These are phyloP conservation scores for Selenicereus undatus DNA, from an alignment of 148 eudicot genomes.

Conservation along the genomic window DNA sequence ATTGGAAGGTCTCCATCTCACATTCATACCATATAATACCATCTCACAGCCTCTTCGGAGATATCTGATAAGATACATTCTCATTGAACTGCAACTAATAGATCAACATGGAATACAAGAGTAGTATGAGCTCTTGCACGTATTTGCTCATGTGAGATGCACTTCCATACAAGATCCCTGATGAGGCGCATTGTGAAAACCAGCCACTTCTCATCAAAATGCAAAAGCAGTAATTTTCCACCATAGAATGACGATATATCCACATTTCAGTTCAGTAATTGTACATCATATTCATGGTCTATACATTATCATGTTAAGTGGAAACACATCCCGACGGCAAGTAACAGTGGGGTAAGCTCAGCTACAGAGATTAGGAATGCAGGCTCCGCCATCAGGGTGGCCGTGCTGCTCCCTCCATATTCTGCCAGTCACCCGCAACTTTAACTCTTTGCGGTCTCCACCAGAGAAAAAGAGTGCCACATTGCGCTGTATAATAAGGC, in stretches of 20 bases:
- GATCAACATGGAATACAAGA: too few relatives aligned
- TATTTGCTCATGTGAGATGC: too few relatives aligned
- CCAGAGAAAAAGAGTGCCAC: conserved; percentile 73
- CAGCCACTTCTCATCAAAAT: not conserved
- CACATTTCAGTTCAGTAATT: conserved; percentile 5
- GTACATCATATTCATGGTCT: not conserved
- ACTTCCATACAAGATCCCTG: too few relatives aligned
- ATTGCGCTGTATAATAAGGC: conserved; percentile 64
- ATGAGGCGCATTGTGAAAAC: not conserved
- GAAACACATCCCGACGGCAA: not conserved
- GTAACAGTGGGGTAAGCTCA: conserved; percentile 3
- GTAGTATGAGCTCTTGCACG: too few relatives aligned
- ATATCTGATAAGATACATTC: too few relatives aligned
- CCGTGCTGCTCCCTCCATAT: conserved; percentile 63
- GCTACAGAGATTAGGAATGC: conserved; percentile 57
- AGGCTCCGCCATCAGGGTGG: conserved; percentile 54
- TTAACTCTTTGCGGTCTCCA: conserved; percentile 66
- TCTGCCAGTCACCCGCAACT: conserved; percentile 61
- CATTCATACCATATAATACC: too few relatives aligned
- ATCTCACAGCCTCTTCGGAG: too few relatives aligned
- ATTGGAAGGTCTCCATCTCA: too few relatives aligned
- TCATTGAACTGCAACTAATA: too few relatives aligned
- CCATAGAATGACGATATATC: not conserved
- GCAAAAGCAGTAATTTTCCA: not conserved
- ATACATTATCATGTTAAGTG: conserved; percentile 11